These are phyloP conservation scores for Sherardia arvensis DNA, from an alignment of 257 asterid genomes.

Conservation along the genomic window DNA sequence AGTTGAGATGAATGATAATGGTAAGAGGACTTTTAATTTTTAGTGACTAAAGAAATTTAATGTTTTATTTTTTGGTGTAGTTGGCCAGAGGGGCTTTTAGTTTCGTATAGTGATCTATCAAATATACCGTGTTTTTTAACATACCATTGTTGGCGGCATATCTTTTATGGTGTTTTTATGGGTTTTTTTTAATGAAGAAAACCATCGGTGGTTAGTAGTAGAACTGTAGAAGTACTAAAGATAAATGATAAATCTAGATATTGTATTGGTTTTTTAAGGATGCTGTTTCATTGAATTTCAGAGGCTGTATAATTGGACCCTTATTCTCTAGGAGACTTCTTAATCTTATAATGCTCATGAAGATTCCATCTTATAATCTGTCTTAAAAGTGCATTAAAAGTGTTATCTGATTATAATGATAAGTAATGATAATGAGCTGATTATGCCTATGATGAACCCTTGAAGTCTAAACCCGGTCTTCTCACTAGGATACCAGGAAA, in stretches of 20 bases:
- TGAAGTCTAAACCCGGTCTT: neutral
- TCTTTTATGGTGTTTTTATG: neutral
- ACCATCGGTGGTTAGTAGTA: neutral
- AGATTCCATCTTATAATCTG: neutral
- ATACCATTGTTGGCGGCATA: neutral
- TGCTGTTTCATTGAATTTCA: neutral
- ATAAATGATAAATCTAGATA: no score
- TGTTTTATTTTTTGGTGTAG: neutral
- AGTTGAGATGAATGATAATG: constrained; percentile 63
- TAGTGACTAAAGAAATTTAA: neutral
- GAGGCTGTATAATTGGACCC: neutral
- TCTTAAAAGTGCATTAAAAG: neutral
- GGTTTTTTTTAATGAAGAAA: neutral
- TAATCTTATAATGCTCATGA: neutral
- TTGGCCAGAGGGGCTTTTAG: neutral
- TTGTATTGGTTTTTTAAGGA: neutral
- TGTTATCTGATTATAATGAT: neutral
- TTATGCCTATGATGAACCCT: neutral
- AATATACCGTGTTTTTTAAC: no score
- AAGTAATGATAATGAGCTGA: neutral
- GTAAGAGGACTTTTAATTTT: constrained; percentile 24
- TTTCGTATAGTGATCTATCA: neutral
- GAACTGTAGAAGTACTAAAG: neutral
- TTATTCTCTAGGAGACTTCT: neutral
- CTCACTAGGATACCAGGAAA: neutral